Evolutionary conservation across 2,329 filamentous ascomycete genomes (phyloP), one percentile per base, ranked within the genome.

Genomic region (Fonsecaea pugnacius): DNA sequence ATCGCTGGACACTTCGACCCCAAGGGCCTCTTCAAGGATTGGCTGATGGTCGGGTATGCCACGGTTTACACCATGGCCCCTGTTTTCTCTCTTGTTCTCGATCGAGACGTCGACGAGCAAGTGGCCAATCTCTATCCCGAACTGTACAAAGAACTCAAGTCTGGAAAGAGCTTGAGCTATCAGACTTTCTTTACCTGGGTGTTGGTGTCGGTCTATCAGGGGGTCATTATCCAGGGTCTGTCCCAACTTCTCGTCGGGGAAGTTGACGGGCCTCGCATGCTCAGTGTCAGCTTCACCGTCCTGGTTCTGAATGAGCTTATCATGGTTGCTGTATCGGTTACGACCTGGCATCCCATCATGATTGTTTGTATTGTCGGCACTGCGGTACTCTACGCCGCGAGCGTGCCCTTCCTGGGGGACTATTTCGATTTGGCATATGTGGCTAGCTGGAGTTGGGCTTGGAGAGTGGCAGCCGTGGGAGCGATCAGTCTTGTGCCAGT

Each of bases 141-240:
- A 73, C 85, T 99, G 1, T 99, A 99, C 84, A 96, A 96, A 75
- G 96, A 99, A 75, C 83, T 99, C n/a, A 97, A 94, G 0, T 86
- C 87, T 0, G 94, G 94, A 9, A 89, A 91, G 14, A 92, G 90
- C 4, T 84, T 99, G 18, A 93, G 89, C 58, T 98, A 98, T 78
- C 88, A 90, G 60, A 96, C 92, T 10, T 99, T 99, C 80, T 96
- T 97, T 80, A 88, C 94, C 67, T 99, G 96, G 96, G 92, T 98
- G 5, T 83, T 92, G 16, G 92, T 99, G 10, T 96, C 91, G 40
- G 87, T 99, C 70, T 99, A 99, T 78, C 95, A 99, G 77, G 95
- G 95, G 57, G 86, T 91, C 69, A 89, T 98, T 75, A 98, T 99
- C 72, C 94, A 99, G 78, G 93, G 94, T n/a, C 84, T 97, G 12